Percentiles rank a stretch among this genome's conserved stretches.
These are phyloP conservation scores for Tricholoma furcatifolium DNA, from an alignment of 768 basidiomycete genomes.

Conservation along the genomic window DNA sequence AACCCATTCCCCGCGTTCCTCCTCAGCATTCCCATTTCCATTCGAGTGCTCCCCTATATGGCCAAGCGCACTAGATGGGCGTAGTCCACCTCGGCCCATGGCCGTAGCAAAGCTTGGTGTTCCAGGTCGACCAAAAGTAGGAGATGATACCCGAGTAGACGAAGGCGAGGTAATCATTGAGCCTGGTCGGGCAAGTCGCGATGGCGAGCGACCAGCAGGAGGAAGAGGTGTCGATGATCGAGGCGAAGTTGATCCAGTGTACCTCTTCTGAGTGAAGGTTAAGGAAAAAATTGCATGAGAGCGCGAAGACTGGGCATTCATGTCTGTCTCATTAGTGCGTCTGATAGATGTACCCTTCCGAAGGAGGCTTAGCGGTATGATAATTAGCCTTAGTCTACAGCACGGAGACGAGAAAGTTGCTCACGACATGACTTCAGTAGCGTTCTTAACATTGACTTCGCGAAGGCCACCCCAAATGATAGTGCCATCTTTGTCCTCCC, in stretches of 20 bases:
- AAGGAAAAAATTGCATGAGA: conserved; percentile 99
- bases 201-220: conserved; percentile 69
- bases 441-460: conserved; percentile 84
- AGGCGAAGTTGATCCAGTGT: conserved; percentile 62
- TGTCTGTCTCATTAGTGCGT: conserved; percentile 95
- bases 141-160: conserved; percentile 63
- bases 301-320: conserved; percentile 98
- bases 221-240: conserved; percentile 79
- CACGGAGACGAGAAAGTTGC: conserved; percentile 31
- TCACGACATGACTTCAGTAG: conserved; percentile 89
- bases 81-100: conserved; percentile 66
- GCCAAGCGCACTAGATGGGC: conserved; percentile 82
- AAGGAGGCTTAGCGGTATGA: conserved; percentile 57
- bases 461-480: conserved; percentile 97
- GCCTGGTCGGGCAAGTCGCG: conserved; percentile 80
- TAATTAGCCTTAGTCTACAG: conserved; percentile 5
- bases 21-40: conserved; percentile 41
- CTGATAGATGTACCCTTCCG: conserved; percentile 88
- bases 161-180: conserved; percentile 59
- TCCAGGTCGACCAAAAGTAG: conserved; percentile 72
- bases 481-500: conserved; percentile 95
- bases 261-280: conserved; percentile 90
- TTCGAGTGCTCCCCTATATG: conserved; percentile 52
- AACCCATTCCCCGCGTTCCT: conserved; percentile 79
- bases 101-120: conserved; percentile 80